Evolutionary conservation across 768 basidiomycete species (phyloP).

Genomic region (Chalciporus piperatus): DNA sequence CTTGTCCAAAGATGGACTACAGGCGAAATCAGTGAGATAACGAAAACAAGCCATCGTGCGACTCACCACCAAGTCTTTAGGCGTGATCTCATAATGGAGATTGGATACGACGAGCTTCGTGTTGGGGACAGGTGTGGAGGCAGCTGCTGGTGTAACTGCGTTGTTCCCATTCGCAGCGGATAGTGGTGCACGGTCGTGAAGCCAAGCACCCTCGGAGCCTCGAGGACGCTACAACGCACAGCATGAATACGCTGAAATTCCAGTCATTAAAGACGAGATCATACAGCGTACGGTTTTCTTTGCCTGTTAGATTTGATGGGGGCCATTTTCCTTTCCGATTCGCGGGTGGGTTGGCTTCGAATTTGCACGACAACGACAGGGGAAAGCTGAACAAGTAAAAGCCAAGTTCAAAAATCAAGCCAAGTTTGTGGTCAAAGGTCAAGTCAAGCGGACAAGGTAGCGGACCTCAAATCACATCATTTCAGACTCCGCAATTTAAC

Average conservation of each 20-base stretch:
- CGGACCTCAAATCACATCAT: slow-evolving; percentile 9
- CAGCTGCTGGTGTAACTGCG: slow-evolving; percentile 19
- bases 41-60: slow-evolving; percentile 7
- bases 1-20: slow-evolving; percentile 86
- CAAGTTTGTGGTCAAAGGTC: neutral
- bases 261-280: slow-evolving; percentile 1
- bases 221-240: slow-evolving; percentile 50
- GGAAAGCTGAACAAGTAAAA: neutral
- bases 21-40: slow-evolving; percentile 3
- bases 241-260: slow-evolving; percentile 2
- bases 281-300: slow-evolving; percentile 45
- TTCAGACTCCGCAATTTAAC: slow-evolving; percentile 15
- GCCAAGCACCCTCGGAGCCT: slow-evolving; percentile 63
- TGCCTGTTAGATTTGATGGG: slow-evolving; percentile 29
- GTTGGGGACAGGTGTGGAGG: slow-evolving; percentile 33
- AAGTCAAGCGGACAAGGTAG: neutral
- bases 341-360: neutral
- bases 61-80: slow-evolving; percentile 85
- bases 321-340: slow-evolving; percentile 18
- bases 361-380: neutral
- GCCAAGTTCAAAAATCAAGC: neutral
- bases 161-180: slow-evolving; percentile 29
- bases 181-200: slow-evolving; percentile 70
- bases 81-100: slow-evolving; percentile 88
- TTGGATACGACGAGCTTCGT: slow-evolving; percentile 78